These are phyloP conservation scores for Colletotrichum agaves DNA, from an alignment of 2,329 filamentous ascomycete genomes.

Conservation along the genomic window DNA sequence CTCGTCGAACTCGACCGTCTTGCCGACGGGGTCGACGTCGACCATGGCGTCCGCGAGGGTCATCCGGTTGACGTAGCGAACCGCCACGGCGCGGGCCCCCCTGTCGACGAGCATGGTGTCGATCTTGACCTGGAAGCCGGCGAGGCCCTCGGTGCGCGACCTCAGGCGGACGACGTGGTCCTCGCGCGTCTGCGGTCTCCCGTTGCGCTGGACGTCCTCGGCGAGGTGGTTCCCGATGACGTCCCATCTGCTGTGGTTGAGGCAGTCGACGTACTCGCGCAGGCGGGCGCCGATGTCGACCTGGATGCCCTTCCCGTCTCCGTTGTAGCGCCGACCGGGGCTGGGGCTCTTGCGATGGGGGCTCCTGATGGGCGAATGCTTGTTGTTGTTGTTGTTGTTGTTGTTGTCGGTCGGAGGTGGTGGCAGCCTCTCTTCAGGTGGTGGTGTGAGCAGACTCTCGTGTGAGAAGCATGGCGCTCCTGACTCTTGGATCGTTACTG, in stretches of 20 bases:
- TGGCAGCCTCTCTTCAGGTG: background rate
- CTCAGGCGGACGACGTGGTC: constrained; percentile 28
- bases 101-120: constrained; percentile 32
- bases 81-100: constrained; percentile 19
- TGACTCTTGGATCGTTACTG: constrained; percentile 21
- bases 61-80: constrained; percentile 31
- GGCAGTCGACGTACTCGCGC: constrained; percentile 35
- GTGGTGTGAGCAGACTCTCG: constrained; percentile 16
- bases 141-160: constrained; percentile 14
- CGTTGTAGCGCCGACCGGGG: constrained; percentile 16
- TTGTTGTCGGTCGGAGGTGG: constrained; percentile 1
- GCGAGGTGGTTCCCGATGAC: constrained; percentile 31
- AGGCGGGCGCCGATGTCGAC: constrained; percentile 30
- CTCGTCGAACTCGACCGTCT: constrained; percentile 29
- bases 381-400: background rate
- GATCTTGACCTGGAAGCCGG: constrained; percentile 26
- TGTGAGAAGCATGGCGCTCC: constrained; percentile 34
- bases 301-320: constrained; percentile 32
- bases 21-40: background rate
- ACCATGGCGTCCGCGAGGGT: constrained; percentile 3
- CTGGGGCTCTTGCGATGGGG: constrained; percentile 16
- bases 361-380: background rate
- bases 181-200: constrained; percentile 23
- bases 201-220: constrained; percentile 23
- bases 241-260: constrained; percentile 30